phyloP scores from a whole-genome alignment of 2,329 filamentous ascomycete species.

The Stagonosporopsis chrysanthemi region DNA sequence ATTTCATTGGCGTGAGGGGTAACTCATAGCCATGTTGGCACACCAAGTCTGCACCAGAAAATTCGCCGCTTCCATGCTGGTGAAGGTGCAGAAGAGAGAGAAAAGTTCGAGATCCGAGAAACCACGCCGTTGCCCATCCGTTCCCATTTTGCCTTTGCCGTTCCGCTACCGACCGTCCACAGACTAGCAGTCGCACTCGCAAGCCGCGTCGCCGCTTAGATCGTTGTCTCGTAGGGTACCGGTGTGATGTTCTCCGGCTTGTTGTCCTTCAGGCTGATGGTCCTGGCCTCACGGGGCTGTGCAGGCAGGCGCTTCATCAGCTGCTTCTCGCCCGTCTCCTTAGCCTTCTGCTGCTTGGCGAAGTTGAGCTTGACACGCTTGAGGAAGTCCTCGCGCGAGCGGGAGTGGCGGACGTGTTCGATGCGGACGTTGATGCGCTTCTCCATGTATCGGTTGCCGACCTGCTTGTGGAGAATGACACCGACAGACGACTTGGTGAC shows the following conservation, averaged over 20 bases:
- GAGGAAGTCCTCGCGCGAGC: slow-evolving; percentile 96
- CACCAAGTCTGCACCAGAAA: slow-evolving; percentile 45
- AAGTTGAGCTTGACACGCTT: slow-evolving; percentile 97
- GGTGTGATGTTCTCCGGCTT: slow-evolving; percentile 90
- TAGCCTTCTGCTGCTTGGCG: slow-evolving; percentile 89
- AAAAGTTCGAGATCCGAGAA: slow-evolving; percentile 50
- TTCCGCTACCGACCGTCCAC: background rate
- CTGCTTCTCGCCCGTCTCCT: slow-evolving; percentile 84
- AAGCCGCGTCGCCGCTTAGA: slow-evolving; percentile 67
- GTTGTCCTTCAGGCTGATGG: slow-evolving; percentile 81
- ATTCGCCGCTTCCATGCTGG: slow-evolving; percentile 50
- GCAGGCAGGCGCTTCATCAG: slow-evolving; percentile 91
- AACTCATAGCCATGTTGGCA: slow-evolving; percentile 47
- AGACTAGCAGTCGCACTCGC: slow-evolving; percentile 3
- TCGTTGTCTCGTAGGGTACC: slow-evolving; percentile 97
- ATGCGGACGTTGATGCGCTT: slow-evolving; percentile 99
- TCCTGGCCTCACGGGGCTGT: slow-evolving; percentile 80
- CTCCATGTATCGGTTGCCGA: slow-evolving; percentile 99
- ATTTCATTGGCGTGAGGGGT: slow-evolving; percentile 48
- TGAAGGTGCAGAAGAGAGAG: slow-evolving; percentile 50
- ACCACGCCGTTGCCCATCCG: slow-evolving; percentile 51
- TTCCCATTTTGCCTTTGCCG: slow-evolving; percentile 46
- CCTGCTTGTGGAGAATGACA: slow-evolving; percentile 97
- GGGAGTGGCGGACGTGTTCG: slow-evolving; percentile 94
- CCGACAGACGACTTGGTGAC: slow-evolving; percentile 97